Conservation (phyloP, 129 eudicot species). For the Rutidosis leptorrhynchoides region DNA sequence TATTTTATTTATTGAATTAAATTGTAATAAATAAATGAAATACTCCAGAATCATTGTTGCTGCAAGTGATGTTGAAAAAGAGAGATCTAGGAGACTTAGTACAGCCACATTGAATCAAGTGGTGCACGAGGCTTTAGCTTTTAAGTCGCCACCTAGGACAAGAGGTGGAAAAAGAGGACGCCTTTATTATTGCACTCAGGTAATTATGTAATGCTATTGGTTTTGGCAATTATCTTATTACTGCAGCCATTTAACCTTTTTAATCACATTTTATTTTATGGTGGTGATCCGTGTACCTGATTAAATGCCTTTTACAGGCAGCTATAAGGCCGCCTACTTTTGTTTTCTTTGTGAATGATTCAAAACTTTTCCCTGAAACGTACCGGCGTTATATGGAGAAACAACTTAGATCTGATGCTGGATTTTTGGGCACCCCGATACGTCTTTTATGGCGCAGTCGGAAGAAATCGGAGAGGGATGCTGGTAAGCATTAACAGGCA, state of each 20-base stretch:
- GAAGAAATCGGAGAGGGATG: conserved; percentile 49
- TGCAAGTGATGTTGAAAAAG: conserved; percentile 86
- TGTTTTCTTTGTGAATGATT: conserved; percentile 98
- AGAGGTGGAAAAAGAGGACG: conserved; percentile 98
- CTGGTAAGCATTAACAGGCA: conserved; percentile 42
- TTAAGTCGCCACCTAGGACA: conserved; percentile 95
- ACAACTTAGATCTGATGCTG: conserved; percentile 89
- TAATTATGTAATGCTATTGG: conserved; percentile 24
- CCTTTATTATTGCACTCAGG: conserved; percentile 92
- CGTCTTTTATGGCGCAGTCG: conserved; percentile 98
- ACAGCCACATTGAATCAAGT: conserved; percentile 91
- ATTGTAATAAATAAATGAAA: conserved; percentile 4
- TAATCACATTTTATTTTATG: conserved; percentile 1
- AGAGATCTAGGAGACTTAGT: conserved; percentile 90
- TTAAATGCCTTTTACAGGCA: conserved; percentile 50
- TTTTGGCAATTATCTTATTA: not conserved
- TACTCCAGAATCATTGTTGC: conserved; percentile 70
- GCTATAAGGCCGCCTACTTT: conserved; percentile 95
- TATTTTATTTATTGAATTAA: not conserved
- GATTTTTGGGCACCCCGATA: conserved; percentile 86
- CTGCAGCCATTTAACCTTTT: not conserved
- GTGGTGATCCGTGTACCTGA: conserved; percentile 17
- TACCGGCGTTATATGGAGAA: conserved; percentile 96
- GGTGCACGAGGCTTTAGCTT: conserved; percentile 84
- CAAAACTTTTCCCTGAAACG: conserved; percentile 87